These are phyloP conservation scores for Hawksworthiomyces lignivorus DNA, from an alignment of 2,329 filamentous ascomycete genomes.

Conservation along the genomic window DNA sequence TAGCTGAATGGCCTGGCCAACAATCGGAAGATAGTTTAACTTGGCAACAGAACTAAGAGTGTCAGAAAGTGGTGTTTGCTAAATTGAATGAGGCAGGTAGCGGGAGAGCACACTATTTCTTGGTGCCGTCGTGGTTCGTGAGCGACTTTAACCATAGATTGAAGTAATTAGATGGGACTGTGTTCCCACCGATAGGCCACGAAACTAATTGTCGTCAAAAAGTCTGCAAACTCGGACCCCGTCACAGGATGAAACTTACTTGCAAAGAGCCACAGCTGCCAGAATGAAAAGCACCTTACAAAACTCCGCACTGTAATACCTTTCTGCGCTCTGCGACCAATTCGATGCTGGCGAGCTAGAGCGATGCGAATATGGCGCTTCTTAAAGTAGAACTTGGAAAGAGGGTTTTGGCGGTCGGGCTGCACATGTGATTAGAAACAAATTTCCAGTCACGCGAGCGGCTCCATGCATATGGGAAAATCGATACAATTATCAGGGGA, in stretches of 20 bases:
- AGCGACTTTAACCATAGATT: conserved; percentile 10
- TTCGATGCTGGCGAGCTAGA: conserved; percentile 1
- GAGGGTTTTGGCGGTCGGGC: conserved; percentile 6
- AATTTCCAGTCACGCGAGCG: too few species aligned
- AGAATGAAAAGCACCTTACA: conserved; percentile 7
- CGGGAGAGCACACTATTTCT: conserved; percentile 6
- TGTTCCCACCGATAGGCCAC: conserved; percentile 8
- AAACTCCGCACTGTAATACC: conserved; percentile 6
- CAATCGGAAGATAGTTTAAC: conserved; percentile 11
- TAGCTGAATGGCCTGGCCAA: conserved; percentile 8
- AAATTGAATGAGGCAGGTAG: neutral
- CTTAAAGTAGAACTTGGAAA: conserved; percentile 9
- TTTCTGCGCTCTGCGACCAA: conserved; percentile 4
- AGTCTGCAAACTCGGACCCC: too few species aligned
- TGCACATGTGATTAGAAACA: neutral
- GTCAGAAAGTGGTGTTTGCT: too few species aligned
- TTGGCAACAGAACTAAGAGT: conserved; percentile 6
- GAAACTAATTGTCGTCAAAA: neutral
- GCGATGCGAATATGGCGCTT: conserved; percentile 8
- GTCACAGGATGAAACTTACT: too few species aligned
- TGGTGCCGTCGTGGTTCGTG: conserved; percentile 4
- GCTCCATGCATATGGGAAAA: too few species aligned
- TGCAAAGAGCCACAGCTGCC: conserved; percentile 10
- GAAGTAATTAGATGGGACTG: conserved; percentile 6
- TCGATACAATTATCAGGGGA: too few species aligned